Conservation (phyloP, 192 early-diverging fungal species). For the Helicostylum pulchrum region DNA sequence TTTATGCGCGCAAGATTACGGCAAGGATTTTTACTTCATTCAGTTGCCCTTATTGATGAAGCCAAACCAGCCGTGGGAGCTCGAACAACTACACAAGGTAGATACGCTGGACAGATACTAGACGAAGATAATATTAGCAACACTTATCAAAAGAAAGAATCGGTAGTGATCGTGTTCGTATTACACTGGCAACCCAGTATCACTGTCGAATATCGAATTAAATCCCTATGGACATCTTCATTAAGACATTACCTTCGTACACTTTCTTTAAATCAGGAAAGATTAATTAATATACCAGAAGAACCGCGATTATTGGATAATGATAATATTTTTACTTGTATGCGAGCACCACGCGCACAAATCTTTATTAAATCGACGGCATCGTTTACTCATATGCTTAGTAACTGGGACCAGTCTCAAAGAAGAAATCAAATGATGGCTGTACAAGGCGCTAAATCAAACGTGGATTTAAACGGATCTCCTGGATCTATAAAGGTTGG, state of each 20-base stretch:
- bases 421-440: constrained; percentile 42
- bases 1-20: constrained; percentile 62
- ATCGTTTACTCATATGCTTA: constrained; percentile 40
- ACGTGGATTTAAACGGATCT: constrained; percentile 19
- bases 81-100: not conserved
- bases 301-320: not conserved
- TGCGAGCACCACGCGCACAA: constrained; percentile 46
- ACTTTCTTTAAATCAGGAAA: not conserved
- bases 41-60: constrained; percentile 42
- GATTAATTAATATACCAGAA: not conserved
- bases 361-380: constrained; percentile 48
- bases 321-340: constrained; percentile 28
- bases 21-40: constrained; percentile 68
- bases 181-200: constrained; percentile 74
- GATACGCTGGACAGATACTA: not conserved
- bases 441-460: constrained; percentile 19
- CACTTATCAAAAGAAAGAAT: constrained; percentile 36
- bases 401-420: constrained; percentile 38
- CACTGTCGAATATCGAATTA: constrained; percentile 71
- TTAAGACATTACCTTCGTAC: constrained; percentile 1
- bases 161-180: constrained; percentile 61
- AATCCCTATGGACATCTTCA: constrained; percentile 35
- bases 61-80: constrained; percentile 25
- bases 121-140: not conserved
- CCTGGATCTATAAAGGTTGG: constrained; percentile 54